Percentiles rank a stretch among this genome's conserved stretches.
Evolutionary conservation across 129 eudicot species (phyloP).

Genomic region (Gnaphalium uliginosum): DNA sequence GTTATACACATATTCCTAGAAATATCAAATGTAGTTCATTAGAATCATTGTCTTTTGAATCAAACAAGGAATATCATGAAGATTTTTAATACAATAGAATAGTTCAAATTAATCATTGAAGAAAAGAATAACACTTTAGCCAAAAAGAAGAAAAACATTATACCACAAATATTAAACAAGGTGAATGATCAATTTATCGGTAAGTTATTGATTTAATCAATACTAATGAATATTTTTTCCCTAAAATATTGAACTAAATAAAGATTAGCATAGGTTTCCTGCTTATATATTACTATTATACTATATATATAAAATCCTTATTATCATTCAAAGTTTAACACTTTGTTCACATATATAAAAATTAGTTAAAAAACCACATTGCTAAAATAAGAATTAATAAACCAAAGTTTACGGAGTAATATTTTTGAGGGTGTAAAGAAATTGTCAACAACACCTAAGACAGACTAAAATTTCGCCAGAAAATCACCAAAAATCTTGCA

Average conservation of each 20-base stretch:
- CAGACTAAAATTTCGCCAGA: slow-evolving; percentile 13
- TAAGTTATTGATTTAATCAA: neutral
- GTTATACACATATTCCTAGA: slow-evolving; percentile 73
- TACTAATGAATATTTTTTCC: neutral
- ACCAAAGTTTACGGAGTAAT: neutral
- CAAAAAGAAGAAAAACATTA: neutral
- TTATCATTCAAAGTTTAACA: neutral
- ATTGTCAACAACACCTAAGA: slow-evolving; percentile 14
- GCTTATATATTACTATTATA: neutral
- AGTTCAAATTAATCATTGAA: neutral
- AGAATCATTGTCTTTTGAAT: neutral
- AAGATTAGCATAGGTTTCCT: neutral
- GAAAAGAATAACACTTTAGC: slow-evolving; percentile 1
- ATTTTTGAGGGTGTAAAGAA: neutral
- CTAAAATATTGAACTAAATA: neutral
- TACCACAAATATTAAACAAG: slow-evolving; percentile 6
- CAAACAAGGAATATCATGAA: too few relatives aligned
- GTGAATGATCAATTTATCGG: neutral
- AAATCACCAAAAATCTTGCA: slow-evolving; percentile 21
- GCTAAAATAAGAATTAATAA: neutral
- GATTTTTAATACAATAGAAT: neutral
- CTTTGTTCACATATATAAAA: neutral
- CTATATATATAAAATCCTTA: too few relatives aligned
- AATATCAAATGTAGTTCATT: slow-evolving; percentile 9
- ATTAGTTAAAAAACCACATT: too few relatives aligned